phyloP scores from a whole-genome alignment of 1,139 yeast species.

The Candida smagusa region DNA sequence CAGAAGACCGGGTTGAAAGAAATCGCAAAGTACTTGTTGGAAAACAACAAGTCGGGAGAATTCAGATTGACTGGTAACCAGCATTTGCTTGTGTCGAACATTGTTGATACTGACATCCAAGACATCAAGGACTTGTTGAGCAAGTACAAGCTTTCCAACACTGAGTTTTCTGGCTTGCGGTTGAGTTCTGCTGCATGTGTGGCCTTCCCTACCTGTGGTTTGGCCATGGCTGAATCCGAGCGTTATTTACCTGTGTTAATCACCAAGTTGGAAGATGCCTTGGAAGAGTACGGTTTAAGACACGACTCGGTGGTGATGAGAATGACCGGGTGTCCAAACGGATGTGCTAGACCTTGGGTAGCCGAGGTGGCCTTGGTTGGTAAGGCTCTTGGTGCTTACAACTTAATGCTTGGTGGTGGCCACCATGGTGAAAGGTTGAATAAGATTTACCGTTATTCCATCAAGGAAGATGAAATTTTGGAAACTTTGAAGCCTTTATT shows the following conservation, averaged over 20 bases:
- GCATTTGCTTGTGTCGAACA: slow-evolving; percentile 75
- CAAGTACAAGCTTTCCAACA: slow-evolving; percentile 79
- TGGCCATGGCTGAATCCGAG: slow-evolving; percentile 98
- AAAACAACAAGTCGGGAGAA: slow-evolving; percentile 57
- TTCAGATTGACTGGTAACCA: slow-evolving; percentile 96
- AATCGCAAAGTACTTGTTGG: slow-evolving; percentile 64
- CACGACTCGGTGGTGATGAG: slow-evolving; percentile 96
- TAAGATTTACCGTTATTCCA: slow-evolving; percentile 83
- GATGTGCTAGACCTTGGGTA: slow-evolving; percentile 98
- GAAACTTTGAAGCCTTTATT: slow-evolving; percentile 76
- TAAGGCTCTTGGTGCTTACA: slow-evolving; percentile 91
- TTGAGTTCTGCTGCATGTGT: slow-evolving; percentile 95
- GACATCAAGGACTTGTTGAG: slow-evolving; percentile 61
- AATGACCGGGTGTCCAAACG: slow-evolving; percentile 99
- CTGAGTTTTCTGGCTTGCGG: slow-evolving; percentile 79
- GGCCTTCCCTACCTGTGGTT: slow-evolving; percentile 97
- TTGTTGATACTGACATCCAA: slow-evolving; percentile 66
- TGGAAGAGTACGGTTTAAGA: slow-evolving; percentile 90
- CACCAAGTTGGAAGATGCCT: slow-evolving; percentile 72
- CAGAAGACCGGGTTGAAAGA: slow-evolving; percentile 85
- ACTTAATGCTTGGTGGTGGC: slow-evolving; percentile 95
- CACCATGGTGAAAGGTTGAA: slow-evolving; percentile 91
- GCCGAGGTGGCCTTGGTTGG: slow-evolving; percentile 97
- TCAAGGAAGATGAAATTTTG: slow-evolving; percentile 87
- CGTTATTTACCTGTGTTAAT: slow-evolving; percentile 86